phyloP scores from a whole-genome alignment of 1,284 basidiomycete genomes.

The Puccinia novopanici region DNA sequence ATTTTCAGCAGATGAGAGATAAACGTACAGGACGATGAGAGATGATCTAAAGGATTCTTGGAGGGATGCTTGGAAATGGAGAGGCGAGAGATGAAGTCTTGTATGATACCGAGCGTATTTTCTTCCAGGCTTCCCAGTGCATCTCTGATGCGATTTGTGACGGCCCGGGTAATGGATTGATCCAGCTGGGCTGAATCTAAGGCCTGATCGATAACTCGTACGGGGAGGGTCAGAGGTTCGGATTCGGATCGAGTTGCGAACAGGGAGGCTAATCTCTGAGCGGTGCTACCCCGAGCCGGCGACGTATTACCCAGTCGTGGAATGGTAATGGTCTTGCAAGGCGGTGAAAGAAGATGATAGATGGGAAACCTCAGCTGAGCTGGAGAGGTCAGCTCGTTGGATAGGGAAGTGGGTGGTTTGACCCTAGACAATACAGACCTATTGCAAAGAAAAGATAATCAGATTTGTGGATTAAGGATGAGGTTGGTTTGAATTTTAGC shows the following conservation, averaged over 20 bases:
- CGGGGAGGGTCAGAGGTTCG: conserved; percentile 19
- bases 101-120: conserved; percentile 12
- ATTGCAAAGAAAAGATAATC: neutral
- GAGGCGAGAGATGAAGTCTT: conserved; percentile 23
- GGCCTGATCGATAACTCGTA: conserved; percentile 2
- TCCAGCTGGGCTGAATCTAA: conserved; percentile 25
- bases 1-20: neutral
- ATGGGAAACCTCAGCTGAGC: conserved; percentile 22
- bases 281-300: neutral
- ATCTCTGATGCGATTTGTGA: conserved; percentile 37
- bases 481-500: too few relatives aligned
- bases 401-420: conserved; percentile 45
- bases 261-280: conserved; percentile 49
- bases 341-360: conserved; percentile 22
- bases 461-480: too few relatives aligned
- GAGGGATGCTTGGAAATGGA: neutral
- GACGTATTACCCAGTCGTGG: conserved; percentile 1
- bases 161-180: conserved; percentile 17
- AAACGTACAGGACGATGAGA: neutral
- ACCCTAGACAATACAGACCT: neutral
- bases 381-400: conserved; percentile 37
- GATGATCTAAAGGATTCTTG: neutral
- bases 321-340: conserved; percentile 10
- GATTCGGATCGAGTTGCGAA: conserved; percentile 22
- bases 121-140: conserved; percentile 40